Evolutionary conservation across 805 yeast genomes (phyloP).

Genomic region (Metschnikowia borealis): DNA sequence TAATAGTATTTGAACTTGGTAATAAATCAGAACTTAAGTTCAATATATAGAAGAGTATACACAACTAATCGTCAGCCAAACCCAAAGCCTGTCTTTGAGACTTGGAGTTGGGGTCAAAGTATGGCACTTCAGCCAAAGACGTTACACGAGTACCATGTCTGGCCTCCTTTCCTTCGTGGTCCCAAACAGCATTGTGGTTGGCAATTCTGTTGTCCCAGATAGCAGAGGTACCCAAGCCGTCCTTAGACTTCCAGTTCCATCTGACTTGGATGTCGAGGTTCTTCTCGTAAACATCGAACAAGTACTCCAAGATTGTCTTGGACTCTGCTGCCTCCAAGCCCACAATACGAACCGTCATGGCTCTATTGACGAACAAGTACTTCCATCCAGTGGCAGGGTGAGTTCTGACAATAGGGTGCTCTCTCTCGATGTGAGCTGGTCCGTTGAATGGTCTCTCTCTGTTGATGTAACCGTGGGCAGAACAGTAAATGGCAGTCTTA

Average conservation of each 20-base stretch:
- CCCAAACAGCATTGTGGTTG: constrained; percentile 52
- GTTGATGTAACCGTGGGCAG: constrained; percentile 38
- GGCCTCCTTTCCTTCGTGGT: constrained; percentile 41
- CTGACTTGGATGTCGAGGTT: constrained; percentile 48
- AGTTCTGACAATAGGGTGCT: constrained; percentile 29
- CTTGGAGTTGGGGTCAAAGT: constrained; percentile 45
- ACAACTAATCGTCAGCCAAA: constrained; percentile 19
- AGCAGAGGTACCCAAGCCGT: constrained; percentile 47
- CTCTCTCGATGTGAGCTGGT: constrained; percentile 25
- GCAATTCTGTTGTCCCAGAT: constrained; percentile 59
- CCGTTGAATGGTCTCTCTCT: constrained; percentile 33
- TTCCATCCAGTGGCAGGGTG: constrained; percentile 35
- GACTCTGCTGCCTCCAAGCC: constrained; percentile 29
- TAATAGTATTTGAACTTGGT: no score
- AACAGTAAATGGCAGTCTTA: constrained; percentile 42
- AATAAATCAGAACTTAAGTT: no score
- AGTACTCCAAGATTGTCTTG: constrained; percentile 12
- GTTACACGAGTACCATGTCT: constrained; percentile 39
- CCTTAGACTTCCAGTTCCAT: constrained; percentile 18
- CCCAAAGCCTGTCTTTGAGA: constrained; percentile 54
- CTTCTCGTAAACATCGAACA: constrained; percentile 17
- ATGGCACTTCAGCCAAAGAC: constrained; percentile 52
- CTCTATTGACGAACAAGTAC: constrained; percentile 26
- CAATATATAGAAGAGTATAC: no score
- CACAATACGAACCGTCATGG: constrained; percentile 29